A percentile compares a stretch with the other conserved stretches of the same genome.
These are phyloP conservation scores for Backusella liffmaniae DNA, from an alignment of 192 early-diverging fungal genomes.

Conservation along the genomic window DNA sequence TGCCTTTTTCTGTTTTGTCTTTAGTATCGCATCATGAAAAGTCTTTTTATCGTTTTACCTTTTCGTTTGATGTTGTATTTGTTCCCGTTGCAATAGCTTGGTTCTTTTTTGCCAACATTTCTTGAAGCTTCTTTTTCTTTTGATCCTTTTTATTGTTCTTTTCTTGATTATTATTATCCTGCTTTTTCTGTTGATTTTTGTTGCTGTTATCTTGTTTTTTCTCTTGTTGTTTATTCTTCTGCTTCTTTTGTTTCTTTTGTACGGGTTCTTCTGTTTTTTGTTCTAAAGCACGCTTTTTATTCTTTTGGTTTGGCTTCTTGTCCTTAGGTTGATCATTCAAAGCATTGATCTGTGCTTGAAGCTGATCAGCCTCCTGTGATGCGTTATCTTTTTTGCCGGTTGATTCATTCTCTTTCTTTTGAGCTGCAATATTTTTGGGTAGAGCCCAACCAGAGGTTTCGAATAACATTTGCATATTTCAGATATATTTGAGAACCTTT, in stretches of 20 bases:
- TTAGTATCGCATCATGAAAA: background rate
- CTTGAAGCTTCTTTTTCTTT: slow-evolving; percentile 33
- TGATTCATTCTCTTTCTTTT: background rate
- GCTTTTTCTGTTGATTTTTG: background rate
- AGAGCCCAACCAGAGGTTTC: slow-evolving; percentile 25
- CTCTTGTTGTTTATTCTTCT: background rate
- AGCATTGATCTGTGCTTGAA: slow-evolving; percentile 21
- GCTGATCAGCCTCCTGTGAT: slow-evolving; percentile 20
- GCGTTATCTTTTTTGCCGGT: background rate
- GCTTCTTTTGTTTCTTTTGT: background rate
- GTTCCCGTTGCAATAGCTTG: background rate
- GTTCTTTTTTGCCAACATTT: slow-evolving; percentile 8
- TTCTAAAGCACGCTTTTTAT: background rate
- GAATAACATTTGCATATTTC: slow-evolving; percentile 11
- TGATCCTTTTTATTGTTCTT: slow-evolving; percentile 15
- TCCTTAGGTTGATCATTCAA: background rate
- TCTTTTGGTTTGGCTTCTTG: background rate
- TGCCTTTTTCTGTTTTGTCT: background rate
- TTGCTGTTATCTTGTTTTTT: background rate
- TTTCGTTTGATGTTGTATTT: background rate
- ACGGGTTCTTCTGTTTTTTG: background rate
- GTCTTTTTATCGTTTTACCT: background rate
- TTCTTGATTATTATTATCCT: background rate
- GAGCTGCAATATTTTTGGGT: slow-evolving; percentile 11
- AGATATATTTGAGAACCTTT: background rate